Percentiles rank a stretch among this genome's conserved stretches.
These are phyloP conservation scores for Turritis glabra DNA, from an alignment of 345 rosid genomes.

Conservation along the genomic window DNA sequence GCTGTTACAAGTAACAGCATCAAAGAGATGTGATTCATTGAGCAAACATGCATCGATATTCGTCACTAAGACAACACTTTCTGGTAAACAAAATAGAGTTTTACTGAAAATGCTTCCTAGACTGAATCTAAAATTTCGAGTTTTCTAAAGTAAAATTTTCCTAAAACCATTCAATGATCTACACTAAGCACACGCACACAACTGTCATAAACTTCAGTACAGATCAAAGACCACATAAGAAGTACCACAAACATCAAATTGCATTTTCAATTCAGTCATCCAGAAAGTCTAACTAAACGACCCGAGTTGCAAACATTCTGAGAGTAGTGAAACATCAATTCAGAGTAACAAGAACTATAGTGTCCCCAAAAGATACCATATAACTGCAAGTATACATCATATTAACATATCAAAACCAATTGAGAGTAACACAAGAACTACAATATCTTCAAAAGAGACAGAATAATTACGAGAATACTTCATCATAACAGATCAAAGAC, in stretches of 20 bases:
- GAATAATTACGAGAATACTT: neutral
- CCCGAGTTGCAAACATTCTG: neutral
- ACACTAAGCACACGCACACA: neutral
- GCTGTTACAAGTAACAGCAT: no score
- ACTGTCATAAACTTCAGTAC: neutral
- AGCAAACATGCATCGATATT: neutral
- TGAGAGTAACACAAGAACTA: neutral
- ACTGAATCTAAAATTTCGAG: neutral
- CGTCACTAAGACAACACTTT: neutral
- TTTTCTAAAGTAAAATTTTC: neutral
- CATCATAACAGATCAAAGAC: neutral
- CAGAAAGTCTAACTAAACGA: neutral
- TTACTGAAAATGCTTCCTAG: neutral
- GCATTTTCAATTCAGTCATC: neutral
- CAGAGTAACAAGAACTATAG: neutral
- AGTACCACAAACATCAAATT: constrained; percentile 2
- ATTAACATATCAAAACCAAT: neutral
- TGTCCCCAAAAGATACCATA: neutral
- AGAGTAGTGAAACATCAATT: neutral
- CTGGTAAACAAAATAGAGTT: neutral
- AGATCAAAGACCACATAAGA: constrained; percentile 1
- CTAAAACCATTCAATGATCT: neutral
- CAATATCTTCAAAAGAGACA: neutral
- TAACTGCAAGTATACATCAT: neutral
- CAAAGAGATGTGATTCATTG: neutral